Evolutionary conservation across 2,329 filamentous ascomycete genomes (phyloP), one percentile per base, ranked within the genome.

Genomic region (Aspergillus japonicus): DNA sequence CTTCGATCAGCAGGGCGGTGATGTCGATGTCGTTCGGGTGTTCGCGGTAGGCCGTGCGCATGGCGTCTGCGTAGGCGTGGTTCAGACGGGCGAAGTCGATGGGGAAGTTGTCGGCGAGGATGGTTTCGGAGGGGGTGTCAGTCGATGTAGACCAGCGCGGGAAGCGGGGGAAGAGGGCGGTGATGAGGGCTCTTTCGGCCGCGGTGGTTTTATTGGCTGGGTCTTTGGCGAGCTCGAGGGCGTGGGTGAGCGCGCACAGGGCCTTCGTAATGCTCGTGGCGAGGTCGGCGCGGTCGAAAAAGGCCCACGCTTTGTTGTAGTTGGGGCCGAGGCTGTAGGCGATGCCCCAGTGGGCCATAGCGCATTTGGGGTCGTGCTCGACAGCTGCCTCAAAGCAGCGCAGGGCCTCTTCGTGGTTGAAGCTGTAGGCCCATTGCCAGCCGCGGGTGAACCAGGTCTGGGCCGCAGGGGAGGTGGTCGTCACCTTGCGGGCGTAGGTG

Each of bases 241-340:
- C 68, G 12, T 24, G 7, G 5, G 8, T 29, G 57, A 55, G 78
- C 0, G 81, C 80, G 10, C 69, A 57, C 44, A 80, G 75, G 3
- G 82, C 82, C 31, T 76, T 75, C 29, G 74, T 68, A 10, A 88
- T 75, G 2, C 79, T 62, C 5, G 23, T 70, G 14, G 77, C 72
- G 2, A 87, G 77, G 64, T 92, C 89, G 0, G 78, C 73, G 1
- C 80, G 73, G 58, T 89, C 88, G 64, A 91, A 91, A 10, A 84
- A 80, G 16, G 83, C 82, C 89, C 89, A 92, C 0, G 89, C 86
- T 68, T 92, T 91, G 77, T 92, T 90, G 73, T 89, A 88, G 67
- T 93, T 92, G 2, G 89, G 89, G 0, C 89, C 90, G 0, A 88
- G 73, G 0, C 86, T 80, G 68, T 89, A 91, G 0, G 89, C 73